Evolutionary conservation across 2,329 filamentous ascomycete species (phyloP), one percentile per base, ranked within the genome.

Genomic region (Colletotrichum gloeosporioides): DNA sequence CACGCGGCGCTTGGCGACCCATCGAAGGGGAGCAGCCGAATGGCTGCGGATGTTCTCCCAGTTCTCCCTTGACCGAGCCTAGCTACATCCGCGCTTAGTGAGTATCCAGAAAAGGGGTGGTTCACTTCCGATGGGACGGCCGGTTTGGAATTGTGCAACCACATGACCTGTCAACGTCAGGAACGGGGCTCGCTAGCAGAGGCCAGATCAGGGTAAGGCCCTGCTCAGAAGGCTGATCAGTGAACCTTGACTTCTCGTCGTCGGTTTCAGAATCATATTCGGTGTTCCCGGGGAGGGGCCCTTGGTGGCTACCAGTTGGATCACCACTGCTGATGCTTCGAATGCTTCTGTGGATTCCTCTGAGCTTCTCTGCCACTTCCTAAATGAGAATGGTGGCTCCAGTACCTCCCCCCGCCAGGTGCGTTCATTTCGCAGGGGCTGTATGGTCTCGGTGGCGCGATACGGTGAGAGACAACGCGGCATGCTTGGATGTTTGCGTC

Each of bases 21-120:
- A 77, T 71, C 59, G 18, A 78, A 75, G 77, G 75, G 77, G 77
- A 77, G 59, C 69, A 78, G 77, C 77, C 77, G 77, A 78, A 78
- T 78, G 77, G 77, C 49, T 78, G 77, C 75, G 77, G 71, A 78
- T 77, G 55, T 49, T 61, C 61, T 66, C 39, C 49, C 36, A 67
- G 29, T 55, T 53, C 61, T 65, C 69, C 74, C 69, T 73, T 67
- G 74, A 62, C 65, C 32, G 66, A 74, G 57, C 22, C 74, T 70
- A 77, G 44, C 75, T 72, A n/a, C 55, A 64, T 75, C 39, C 53
- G 39, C 69, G 53, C 22, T 36, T 53, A 53, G 73, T 64, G 63
- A 59, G 63, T 57, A 69, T 59, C 67, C 62, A 73, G 61, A 75
- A 70, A 70, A 77, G 71, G 77, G 67, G 59, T 67, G 75, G 77